Percentiles rank a stretch among this genome's conserved stretches.
These are phyloP conservation scores for Boletus rex-veris DNA, from an alignment of 768 basidiomycete genomes.

Conservation along the genomic window DNA sequence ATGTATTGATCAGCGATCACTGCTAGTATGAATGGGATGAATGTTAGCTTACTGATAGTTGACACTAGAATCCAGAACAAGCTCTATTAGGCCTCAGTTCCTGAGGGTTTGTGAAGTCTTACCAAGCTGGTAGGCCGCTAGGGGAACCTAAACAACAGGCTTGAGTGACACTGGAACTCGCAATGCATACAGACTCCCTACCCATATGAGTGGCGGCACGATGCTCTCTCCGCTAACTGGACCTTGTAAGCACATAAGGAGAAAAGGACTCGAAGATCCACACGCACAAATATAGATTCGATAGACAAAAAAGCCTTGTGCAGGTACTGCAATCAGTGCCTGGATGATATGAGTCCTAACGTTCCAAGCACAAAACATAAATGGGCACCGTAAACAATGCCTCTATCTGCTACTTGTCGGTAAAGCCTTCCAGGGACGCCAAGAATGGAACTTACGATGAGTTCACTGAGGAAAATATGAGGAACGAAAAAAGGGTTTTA, in stretches of 20 bases:
- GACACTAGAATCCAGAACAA: not conserved
- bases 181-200: not conserved
- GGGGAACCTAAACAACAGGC: not conserved
- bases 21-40: not conserved
- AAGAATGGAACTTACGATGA: conserved; percentile 6
- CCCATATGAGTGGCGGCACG: conserved; percentile 2
- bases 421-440: not conserved
- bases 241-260: no score
- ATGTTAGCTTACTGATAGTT: not conserved
- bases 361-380: no score
- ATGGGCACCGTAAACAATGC: not conserved
- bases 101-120: not conserved
- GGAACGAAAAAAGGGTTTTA: not conserved
- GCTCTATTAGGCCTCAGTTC: not conserved
- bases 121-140: conserved; percentile 10
- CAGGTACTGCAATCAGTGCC: not conserved
- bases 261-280: not conserved
- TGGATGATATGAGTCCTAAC: not conserved
- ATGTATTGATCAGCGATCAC: not conserved
- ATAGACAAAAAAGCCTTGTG: conserved; percentile 10
- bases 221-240: conserved; percentile 4
- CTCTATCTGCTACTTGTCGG: conserved; percentile 5
- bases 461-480: conserved; percentile 2
- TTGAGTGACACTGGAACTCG: not conserved
- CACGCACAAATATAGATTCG: conserved; percentile 7